phyloP scores from a whole-genome alignment of 176 grass and related monocot species.

The Musa itinerans region DNA sequence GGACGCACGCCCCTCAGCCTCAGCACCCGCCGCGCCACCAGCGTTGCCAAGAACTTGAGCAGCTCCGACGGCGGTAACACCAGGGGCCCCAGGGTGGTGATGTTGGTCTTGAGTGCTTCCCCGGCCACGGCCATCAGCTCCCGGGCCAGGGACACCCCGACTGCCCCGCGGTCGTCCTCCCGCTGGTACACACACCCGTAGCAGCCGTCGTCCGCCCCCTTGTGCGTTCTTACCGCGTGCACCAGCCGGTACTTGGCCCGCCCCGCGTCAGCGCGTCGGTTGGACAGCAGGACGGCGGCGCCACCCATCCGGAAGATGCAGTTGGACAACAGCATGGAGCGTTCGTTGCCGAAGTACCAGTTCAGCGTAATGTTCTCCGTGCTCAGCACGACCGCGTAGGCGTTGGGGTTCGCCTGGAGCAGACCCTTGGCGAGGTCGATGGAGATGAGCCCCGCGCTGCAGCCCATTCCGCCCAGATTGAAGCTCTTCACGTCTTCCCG shows the following conservation, averaged over 20 bases:
- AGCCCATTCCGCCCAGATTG: slow-evolving; percentile 75
- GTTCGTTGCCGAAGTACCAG: slow-evolving; percentile 73
- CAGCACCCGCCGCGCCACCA: slow-evolving; percentile 38
- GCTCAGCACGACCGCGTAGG: slow-evolving; percentile 57
- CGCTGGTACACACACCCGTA: slow-evolving; percentile 70
- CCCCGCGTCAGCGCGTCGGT: slow-evolving; percentile 38
- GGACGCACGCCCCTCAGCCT: slow-evolving; percentile 47
- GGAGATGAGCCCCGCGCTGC: slow-evolving; percentile 70
- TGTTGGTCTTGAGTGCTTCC: slow-evolving; percentile 76
- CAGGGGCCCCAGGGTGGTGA: slow-evolving; percentile 58
- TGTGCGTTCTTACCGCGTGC: slow-evolving; percentile 67
- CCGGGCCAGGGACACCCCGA: slow-evolving; percentile 51
- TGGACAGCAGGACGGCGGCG: slow-evolving; percentile 57
- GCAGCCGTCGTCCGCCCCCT: slow-evolving; percentile 54
- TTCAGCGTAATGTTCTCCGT: slow-evolving; percentile 74
- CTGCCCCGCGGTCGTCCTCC: slow-evolving; percentile 34
- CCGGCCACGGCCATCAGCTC: slow-evolving; percentile 68
- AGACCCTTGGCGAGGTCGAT: slow-evolving; percentile 68
- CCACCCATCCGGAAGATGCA: slow-evolving; percentile 82
- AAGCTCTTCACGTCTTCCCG: slow-evolving; percentile 55
- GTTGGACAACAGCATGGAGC: slow-evolving; percentile 67
- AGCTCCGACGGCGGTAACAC: slow-evolving; percentile 49
- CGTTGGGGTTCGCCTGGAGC: slow-evolving; percentile 47
- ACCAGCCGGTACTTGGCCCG: slow-evolving; percentile 65
- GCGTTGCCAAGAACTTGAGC: slow-evolving; percentile 53